Percentiles rank a stretch among this genome's conserved stretches.
Evolutionary conservation across 2,329 filamentous ascomycete species (phyloP).

Genomic region (Botrytis galanthina): DNA sequence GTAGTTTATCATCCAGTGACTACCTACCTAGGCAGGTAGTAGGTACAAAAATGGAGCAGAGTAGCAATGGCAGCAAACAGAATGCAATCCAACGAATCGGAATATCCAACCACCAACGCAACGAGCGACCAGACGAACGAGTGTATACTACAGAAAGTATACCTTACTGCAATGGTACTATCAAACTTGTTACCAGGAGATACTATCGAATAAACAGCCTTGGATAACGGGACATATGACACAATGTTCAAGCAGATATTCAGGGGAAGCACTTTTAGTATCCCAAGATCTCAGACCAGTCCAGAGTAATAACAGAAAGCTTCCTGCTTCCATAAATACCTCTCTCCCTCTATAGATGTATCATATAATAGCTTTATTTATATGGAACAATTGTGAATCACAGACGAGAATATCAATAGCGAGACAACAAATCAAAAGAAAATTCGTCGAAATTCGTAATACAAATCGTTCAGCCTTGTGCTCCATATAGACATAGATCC

Average conservation of each 20-base stretch:
- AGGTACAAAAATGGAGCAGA: neutral
- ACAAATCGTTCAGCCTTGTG: neutral
- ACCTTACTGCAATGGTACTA: neutral
- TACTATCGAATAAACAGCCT: neutral
- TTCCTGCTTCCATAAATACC: neutral
- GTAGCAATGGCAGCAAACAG: constrained; percentile 1
- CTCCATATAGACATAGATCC: neutral
- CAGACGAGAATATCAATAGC: neutral
- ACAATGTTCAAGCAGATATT: neutral
- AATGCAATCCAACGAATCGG: neutral
- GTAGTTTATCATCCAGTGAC: neutral
- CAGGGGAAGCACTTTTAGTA: neutral
- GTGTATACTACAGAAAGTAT: neutral
- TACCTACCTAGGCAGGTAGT: neutral
- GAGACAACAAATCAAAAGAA: neutral
- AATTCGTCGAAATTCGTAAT: neutral
- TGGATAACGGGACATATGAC: neutral
- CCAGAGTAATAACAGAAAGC: neutral
- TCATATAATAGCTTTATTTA: neutral
- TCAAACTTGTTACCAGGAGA: neutral
- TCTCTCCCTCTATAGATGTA: neutral
- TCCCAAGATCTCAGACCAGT: neutral
- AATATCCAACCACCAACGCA: neutral
- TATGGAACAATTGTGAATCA: neutral
- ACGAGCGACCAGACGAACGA: neutral